These are phyloP conservation scores for Staphylotrichum longicolle DNA, from an alignment of 495 filamentous ascomycete species.

Conservation along the genomic window DNA sequence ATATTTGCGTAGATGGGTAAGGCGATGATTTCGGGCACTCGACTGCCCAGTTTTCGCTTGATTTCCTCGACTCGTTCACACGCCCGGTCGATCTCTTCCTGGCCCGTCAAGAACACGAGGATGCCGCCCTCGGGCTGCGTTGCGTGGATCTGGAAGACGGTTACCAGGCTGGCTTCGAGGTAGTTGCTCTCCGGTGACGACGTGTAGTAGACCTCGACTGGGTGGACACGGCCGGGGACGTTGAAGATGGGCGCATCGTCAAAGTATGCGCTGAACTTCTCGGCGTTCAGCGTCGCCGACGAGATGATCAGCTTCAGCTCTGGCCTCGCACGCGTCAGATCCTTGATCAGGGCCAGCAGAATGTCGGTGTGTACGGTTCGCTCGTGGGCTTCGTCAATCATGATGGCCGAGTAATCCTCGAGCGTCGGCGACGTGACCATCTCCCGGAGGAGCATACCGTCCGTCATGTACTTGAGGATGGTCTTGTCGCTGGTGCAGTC, in stretches of 20 bases:
- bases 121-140: constrained; percentile 86
- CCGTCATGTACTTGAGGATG: constrained; percentile 94
- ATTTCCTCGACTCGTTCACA: constrained; percentile 80
- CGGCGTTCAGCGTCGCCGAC: constrained; percentile 91
- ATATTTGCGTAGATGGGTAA: constrained; percentile 89
- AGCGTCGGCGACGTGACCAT: constrained; percentile 88
- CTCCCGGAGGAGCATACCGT: constrained; percentile 92
- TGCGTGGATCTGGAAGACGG: constrained; percentile 94
- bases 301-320: constrained; percentile 92
- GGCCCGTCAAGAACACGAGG: constrained; percentile 83
- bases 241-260: constrained; percentile 96
- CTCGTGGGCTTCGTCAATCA: constrained; percentile 99
- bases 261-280: constrained; percentile 90
- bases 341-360: constrained; percentile 85
- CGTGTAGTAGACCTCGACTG: constrained; percentile 91
- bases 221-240: constrained; percentile 85
- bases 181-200: constrained; percentile 93
- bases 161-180: constrained; percentile 85
- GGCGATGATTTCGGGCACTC: constrained; percentile 81
- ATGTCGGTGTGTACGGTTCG: constrained; percentile 90
- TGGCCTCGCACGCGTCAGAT: constrained; percentile 79
- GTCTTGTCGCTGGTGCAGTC: constrained; percentile 93
- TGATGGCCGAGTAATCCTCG: constrained; percentile 79
- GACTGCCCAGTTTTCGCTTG: constrained; percentile 72
- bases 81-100: constrained; percentile 86